phyloP scores from a whole-genome alignment of 805 yeast genomes.

The Kregervanrija fluxuum region DNA sequence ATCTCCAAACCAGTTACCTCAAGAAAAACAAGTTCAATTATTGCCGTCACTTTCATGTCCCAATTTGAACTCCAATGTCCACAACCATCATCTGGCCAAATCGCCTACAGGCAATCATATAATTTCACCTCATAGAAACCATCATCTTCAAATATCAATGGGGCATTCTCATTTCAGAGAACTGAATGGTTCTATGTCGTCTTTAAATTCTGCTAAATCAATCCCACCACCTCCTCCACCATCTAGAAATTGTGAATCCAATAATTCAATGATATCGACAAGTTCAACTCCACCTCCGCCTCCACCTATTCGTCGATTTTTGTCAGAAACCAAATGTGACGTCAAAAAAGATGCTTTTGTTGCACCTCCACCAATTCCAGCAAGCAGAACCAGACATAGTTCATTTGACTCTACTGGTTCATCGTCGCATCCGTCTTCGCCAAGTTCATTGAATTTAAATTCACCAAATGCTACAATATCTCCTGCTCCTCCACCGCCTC shows the following conservation, averaged over 20 bases:
- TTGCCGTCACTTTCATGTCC: too few relatives aligned
- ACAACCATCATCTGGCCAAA: neutral
- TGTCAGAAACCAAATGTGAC: too few relatives aligned
- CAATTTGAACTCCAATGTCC: neutral
- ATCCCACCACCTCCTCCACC: neutral
- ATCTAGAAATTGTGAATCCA: neutral
- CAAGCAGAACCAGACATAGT: constrained; percentile 1
- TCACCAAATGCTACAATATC: too few relatives aligned
- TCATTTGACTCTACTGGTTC: constrained; percentile 1
- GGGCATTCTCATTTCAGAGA: neutral
- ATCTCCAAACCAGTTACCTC: neutral
- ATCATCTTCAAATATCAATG: neutral
- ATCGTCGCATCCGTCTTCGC: too few relatives aligned
- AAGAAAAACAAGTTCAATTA: neutral
- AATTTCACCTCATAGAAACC: neutral
- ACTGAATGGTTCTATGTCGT: neutral
- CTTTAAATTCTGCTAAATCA: neutral
- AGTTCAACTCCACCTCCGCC: neutral
- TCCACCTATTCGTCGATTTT: too few relatives aligned
- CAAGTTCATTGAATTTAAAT: too few relatives aligned
- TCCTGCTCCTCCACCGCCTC: too few relatives aligned
- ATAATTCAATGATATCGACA: too few relatives aligned
- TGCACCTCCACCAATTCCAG: neutral
- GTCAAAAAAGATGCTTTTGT: too few relatives aligned
- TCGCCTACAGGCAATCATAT: neutral